Percentiles rank a stretch among this genome's conserved stretches.
phyloP scores from a whole-genome alignment of 2,329 filamentous ascomycete species.

The Thermothelomyces thermophilus region DNA sequence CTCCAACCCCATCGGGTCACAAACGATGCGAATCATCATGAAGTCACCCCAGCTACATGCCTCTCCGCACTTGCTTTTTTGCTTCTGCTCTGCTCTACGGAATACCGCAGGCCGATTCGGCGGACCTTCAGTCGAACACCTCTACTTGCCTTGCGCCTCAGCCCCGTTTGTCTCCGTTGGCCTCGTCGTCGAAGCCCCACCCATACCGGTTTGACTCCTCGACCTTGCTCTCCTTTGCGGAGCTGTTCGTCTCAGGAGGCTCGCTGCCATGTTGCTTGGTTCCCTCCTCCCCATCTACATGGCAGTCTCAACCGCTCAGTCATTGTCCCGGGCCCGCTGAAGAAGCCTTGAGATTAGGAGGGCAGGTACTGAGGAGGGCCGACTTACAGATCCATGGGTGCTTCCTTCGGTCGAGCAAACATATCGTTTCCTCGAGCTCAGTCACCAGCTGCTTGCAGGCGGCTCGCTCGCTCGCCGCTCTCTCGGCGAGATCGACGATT shows the following conservation, averaged over 20 bases:
- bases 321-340: too few relatives aligned
- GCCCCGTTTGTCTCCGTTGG: background rate
- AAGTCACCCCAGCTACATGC: background rate
- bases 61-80: too few relatives aligned
- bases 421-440: conserved; percentile 14
- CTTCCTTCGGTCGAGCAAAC: conserved; percentile 9
- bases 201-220: background rate
- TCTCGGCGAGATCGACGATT: conserved; percentile 13
- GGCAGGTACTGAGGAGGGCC: too few relatives aligned
- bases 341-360: too few relatives aligned
- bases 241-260: background rate
- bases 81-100: too few relatives aligned
- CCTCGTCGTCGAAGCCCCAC: background rate
- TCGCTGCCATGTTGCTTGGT: background rate
- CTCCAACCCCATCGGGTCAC: background rate
- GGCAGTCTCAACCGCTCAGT: background rate
- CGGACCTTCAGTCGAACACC: too few relatives aligned
- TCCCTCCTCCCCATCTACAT: conserved; percentile 6
- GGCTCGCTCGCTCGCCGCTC: conserved; percentile 7
- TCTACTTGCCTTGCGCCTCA: background rate
- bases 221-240: background rate
- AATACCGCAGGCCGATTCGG: too few relatives aligned
- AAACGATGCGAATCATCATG: background rate
- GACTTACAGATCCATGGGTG: conserved; percentile 21
- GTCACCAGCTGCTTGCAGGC: conserved; percentile 15